Percentiles rank a stretch among this genome's conserved stretches.
Conservation (phyloP, 306 rosid genomes). For the Dalbergia oliveri region DNA sequence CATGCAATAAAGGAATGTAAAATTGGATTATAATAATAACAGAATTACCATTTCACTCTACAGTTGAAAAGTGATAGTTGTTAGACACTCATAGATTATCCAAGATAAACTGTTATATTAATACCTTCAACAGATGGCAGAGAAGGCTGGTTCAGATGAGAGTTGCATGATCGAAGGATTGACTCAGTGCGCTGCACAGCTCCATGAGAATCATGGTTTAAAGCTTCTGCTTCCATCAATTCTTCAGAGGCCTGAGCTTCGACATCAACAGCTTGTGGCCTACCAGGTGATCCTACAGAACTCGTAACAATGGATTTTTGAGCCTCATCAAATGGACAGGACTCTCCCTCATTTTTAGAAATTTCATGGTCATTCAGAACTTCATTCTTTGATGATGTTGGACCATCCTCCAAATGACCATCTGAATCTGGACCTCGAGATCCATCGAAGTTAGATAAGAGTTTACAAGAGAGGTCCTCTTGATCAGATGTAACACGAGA, state of each 20-base stretch:
- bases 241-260: constrained; percentile 63
- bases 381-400: constrained; percentile 57
- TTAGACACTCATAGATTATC: constrained; percentile 24
- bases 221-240: constrained; percentile 52
- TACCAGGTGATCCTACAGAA: constrained; percentile 61
- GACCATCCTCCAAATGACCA: constrained; percentile 62
- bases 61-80: not conserved
- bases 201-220: constrained; percentile 51
- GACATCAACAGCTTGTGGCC: constrained; percentile 68
- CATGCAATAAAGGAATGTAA: constrained; percentile 32
- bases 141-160: constrained; percentile 53
- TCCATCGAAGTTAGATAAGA: constrained; percentile 52
- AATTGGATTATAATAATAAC: constrained; percentile 2
- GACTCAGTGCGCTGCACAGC: constrained; percentile 50
- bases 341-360: constrained; percentile 55
- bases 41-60: constrained; percentile 10
- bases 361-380: constrained; percentile 50
- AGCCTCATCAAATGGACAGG: constrained; percentile 50
- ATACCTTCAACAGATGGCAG: constrained; percentile 63
- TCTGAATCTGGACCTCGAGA: constrained; percentile 48
- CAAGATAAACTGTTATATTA: constrained; percentile 30
- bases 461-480: constrained; percentile 64
- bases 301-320: constrained; percentile 44
- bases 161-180: constrained; percentile 71
- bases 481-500: constrained; percentile 72